Evolutionary conservation across 257 asterid genomes (phyloP), one percentile per base, ranked within the genome.

Genomic region (Jasminum sambac): DNA sequence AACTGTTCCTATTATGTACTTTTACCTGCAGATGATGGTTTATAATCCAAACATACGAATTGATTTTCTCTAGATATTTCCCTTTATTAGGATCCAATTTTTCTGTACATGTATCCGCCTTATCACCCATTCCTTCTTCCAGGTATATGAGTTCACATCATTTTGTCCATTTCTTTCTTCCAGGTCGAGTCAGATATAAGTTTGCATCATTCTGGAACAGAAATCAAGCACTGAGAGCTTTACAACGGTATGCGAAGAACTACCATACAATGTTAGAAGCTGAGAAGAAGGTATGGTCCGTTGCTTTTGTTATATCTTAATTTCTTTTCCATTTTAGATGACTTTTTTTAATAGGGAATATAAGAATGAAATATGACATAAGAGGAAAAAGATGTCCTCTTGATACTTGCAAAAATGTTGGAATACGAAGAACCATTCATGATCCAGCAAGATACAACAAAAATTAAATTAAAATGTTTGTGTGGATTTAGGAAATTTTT

Each of bases 141-240:
- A 94, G 98, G 98, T 75, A 84, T 30, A 30, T 30, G 4, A 30
- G 36, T 30, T 30, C 4, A 4, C 36, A 30, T 30, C 36, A 30
- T 30, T 30, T 30, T 30, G 36, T 30, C 36, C 36, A 30, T 73
- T 46, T 79, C 68, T 74, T 68, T 78, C 40, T 84, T 80, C 77
- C 89, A 94, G 98, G 98, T 75, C 85, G 95, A 78, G 90, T 94
- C 74, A 87, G 96, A 77, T 94, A 94, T 84, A 91, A 89, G 80
- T 94, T 94, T 78, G 96, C 99, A 42, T 94, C 99, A 73, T 94
- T 94, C 83, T 94, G 99, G 97, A 94, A 94, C 72, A 80, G 99
- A 86, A 94, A 94, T 77, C 83, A 91, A 61, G 86, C 90, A 8
- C 77, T 91, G 78, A 82, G 85, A 80, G 85, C 85, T 72, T 80